A percentile compares a stretch with the other conserved stretches of the same genome.
Evolutionary conservation across 768 basidiomycete species (phyloP).

Genomic region (Rhodotorula babjevae): DNA sequence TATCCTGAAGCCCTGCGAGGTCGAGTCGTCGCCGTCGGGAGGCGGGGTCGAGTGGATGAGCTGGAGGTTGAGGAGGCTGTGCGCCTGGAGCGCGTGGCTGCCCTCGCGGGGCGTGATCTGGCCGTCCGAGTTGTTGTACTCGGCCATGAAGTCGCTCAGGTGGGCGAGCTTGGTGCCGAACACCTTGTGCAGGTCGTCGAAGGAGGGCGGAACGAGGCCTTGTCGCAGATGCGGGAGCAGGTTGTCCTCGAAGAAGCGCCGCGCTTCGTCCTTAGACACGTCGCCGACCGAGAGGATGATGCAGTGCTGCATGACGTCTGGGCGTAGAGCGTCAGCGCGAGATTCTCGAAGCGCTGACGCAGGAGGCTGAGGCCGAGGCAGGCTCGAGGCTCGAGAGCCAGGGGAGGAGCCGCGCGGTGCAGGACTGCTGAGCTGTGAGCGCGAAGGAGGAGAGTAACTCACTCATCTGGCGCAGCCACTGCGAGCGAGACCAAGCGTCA

Average conservation of each 20-base stretch:
- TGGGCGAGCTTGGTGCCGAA: constrained; percentile 82
- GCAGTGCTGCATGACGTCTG: constrained; percentile 38
- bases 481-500: no score
- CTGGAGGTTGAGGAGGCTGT: constrained; percentile 75
- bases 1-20: constrained; percentile 47
- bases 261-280: constrained; percentile 66
- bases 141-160: constrained; percentile 64
- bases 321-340: no score
- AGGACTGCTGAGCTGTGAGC: no score
- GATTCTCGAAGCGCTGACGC: no score
- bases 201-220: constrained; percentile 57
- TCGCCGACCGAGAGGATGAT: constrained; percentile 76
- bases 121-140: constrained; percentile 59
- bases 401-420: no score
- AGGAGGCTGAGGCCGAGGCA: no score
- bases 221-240: constrained; percentile 69
- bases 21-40: constrained; percentile 45
- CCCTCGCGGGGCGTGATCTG: constrained; percentile 66
- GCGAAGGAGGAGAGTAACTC: background rate
- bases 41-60: constrained; percentile 74
- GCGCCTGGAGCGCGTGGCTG: constrained; percentile 79
- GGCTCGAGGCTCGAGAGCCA: no score
- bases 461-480: background rate
- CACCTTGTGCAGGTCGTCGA: constrained; percentile 68
- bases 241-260: constrained; percentile 61